phyloP scores from a whole-genome alignment of 2,329 filamentous ascomycete genomes.

The Zymoseptoria passerinii region DNA sequence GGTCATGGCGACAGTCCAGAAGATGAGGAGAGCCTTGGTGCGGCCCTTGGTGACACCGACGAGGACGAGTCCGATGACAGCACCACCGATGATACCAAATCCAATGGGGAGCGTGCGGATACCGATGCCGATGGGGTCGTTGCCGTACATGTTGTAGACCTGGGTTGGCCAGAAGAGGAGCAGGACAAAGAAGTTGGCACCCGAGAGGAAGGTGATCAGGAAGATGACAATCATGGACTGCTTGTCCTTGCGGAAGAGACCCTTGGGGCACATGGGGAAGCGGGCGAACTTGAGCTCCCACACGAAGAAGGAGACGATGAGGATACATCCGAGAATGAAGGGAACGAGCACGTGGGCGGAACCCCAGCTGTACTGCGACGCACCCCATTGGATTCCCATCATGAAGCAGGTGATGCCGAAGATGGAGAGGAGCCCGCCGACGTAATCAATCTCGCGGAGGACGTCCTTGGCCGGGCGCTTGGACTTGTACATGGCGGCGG shows the following conservation, averaged over 20 bases:
- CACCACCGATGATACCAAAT: constrained; percentile 55
- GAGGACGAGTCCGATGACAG: constrained; percentile 50
- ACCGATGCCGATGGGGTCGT: constrained; percentile 54
- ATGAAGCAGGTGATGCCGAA: constrained; percentile 45
- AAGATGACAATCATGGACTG: constrained; percentile 31
- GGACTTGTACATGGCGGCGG: constrained; percentile 30
- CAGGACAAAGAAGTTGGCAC: constrained; percentile 33
- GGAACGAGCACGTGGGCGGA: constrained; percentile 28
- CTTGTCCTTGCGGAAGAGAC: constrained; percentile 25
- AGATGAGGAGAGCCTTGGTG: constrained; percentile 53
- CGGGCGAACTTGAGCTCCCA: constrained; percentile 27
- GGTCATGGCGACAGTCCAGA: constrained; percentile 56
- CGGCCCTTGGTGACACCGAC: constrained; percentile 51
- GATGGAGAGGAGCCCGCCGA: constrained; percentile 46
- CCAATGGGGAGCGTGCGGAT: constrained; percentile 57
- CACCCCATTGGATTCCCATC: constrained; percentile 33
- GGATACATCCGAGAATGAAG: constrained; percentile 26
- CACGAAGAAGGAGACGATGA: constrained; percentile 28
- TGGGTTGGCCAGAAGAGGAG: constrained; percentile 57
- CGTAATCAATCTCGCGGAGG: constrained; percentile 42
- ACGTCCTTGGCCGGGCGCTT: constrained; percentile 34
- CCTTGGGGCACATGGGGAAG: constrained; percentile 29
- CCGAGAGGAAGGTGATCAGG: constrained; percentile 35
- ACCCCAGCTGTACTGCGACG: constrained; percentile 26
- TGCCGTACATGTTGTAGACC: constrained; percentile 54